Percentiles rank a stretch among this genome's conserved stretches.
Conservation (phyloP, 495 filamentous ascomycete genomes). For the Neurospora tetraspora region DNA sequence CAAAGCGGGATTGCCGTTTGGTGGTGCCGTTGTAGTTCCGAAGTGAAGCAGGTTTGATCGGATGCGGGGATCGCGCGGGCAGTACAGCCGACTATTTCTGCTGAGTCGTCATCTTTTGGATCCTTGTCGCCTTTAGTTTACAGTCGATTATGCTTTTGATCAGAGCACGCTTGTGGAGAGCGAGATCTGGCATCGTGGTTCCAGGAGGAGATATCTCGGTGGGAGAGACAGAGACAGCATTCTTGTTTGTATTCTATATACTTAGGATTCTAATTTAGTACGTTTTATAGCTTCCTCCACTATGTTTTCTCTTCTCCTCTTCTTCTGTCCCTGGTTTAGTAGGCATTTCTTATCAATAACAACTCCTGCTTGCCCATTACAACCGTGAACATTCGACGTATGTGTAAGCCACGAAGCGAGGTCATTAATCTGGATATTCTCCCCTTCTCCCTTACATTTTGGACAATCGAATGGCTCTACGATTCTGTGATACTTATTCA, state of each 20-base stretch:
- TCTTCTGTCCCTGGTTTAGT: background rate
- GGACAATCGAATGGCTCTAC: no score
- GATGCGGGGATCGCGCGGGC: no score
- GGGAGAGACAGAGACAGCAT: background rate
- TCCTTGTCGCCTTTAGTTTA: background rate
- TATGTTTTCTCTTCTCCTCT: no score
- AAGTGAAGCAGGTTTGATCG: no score
- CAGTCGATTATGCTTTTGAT: background rate
- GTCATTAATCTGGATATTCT: no score
- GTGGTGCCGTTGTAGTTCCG: no score
- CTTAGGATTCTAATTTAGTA: background rate
- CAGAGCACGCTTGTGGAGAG: background rate
- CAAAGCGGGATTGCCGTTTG: background rate
- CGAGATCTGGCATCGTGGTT: background rate
- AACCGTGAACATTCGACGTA: no score
- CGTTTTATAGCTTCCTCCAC: no score
- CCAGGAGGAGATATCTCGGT: background rate
- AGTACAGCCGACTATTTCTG: background rate
- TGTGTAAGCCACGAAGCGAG: no score
- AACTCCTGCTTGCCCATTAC: background rate
- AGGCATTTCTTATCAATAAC: background rate
- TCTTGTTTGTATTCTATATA: background rate
- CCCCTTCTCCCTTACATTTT: no score
- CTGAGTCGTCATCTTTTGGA: background rate
- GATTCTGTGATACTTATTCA: no score